Evolutionary conservation across 1,284 basidiomycete species (phyloP), one percentile per base, ranked within the genome.

Genomic region (Macrocybe sp.): DNA sequence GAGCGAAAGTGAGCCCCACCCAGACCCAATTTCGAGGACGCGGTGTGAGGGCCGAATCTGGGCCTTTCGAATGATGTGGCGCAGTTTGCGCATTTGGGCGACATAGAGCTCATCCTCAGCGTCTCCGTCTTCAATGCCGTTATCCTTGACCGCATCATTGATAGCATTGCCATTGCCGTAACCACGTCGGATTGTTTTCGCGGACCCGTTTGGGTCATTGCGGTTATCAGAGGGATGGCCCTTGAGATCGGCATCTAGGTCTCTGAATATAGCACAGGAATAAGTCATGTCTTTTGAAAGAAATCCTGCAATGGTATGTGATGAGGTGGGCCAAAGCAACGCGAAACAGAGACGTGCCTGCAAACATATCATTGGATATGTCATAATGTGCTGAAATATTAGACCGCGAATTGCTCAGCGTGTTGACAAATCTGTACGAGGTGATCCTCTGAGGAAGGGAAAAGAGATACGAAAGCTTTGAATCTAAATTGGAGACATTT

Each of bases 201-300:
- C 31, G 22, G 49, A 22, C 11, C 51, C 52, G 42, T 59, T 57
- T 28, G 22, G 39, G 10, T 22, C 22, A 22, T 60, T 68, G 64
- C 66, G 67, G 46, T 56, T 54, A 14, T 54, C 57, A 11, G 56
- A 51, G n/a, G 53, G 54, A 33, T 52, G 45, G 12, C 57, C 65
- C n/a, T 65, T 65, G 31, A 86, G 63, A 57, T 89, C 85, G 3
- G 72, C 76, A 55, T 88, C 79, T 1, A 85, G 65, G 32, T 82
- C 76, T 9, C 77, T 67, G 59, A 83, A 89, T 52, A 89, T 85
- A 4, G 78, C 86, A 58, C 83, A 89, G 0, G 84, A 87, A 62
- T 92, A 91, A 11, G 84, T 90, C 88, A 92, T 91, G 62, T 92
- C 88, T 46, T 72, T 61, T 1, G 80, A 83, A 28, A 91, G 63